Conservation (phyloP, 805 yeast genomes). For the Candida orba region DNA sequence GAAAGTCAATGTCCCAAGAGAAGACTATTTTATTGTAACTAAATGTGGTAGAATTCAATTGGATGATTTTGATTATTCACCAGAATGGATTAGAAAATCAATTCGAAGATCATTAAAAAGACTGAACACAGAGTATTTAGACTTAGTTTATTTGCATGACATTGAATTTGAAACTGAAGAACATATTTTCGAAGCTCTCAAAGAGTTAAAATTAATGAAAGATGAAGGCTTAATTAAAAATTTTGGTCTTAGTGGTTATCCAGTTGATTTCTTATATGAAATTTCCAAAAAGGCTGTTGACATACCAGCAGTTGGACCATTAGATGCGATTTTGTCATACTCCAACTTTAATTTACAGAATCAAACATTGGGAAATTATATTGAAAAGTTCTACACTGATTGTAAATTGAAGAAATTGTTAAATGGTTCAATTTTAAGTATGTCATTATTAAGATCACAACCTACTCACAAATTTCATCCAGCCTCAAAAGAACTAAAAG, state of each 20-base stretch:
- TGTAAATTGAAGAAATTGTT: slow-evolving; percentile 53
- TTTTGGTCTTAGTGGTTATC: slow-evolving; percentile 85
- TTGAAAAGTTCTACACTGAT: slow-evolving; percentile 40
- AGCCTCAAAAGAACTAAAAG: slow-evolving; percentile 50
- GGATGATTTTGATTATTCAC: slow-evolving; percentile 69
- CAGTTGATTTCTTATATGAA: slow-evolving; percentile 57
- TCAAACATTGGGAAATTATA: slow-evolving; percentile 39
- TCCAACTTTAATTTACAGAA: slow-evolving; percentile 82
- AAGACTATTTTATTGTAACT: slow-evolving; percentile 63
- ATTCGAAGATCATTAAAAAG: slow-evolving; percentile 62
- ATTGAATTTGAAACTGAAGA: slow-evolving; percentile 65
- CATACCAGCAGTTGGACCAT: slow-evolving; percentile 42
- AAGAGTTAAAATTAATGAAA: slow-evolving; percentile 52
- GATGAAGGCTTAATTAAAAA: slow-evolving; percentile 52
- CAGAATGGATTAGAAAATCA: slow-evolving; percentile 51
- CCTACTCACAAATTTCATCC: slow-evolving; percentile 78
- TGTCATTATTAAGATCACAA: slow-evolving; percentile 73
- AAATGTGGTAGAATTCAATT: slow-evolving; percentile 75
- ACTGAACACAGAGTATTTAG: slow-evolving; percentile 62
- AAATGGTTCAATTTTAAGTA: slow-evolving; percentile 81
- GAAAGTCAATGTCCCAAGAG: slow-evolving; percentile 41
- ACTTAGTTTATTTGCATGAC: slow-evolving; percentile 82
- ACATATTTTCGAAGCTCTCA: slow-evolving; percentile 55
- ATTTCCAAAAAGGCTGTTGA: slow-evolving; percentile 36
- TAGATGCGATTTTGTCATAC: slow-evolving; percentile 75